Evolutionary conservation across 2,329 filamentous ascomycete genomes (phyloP), one percentile per base, ranked within the genome.

Genomic region (Pseudogymnoascus sp.): DNA sequence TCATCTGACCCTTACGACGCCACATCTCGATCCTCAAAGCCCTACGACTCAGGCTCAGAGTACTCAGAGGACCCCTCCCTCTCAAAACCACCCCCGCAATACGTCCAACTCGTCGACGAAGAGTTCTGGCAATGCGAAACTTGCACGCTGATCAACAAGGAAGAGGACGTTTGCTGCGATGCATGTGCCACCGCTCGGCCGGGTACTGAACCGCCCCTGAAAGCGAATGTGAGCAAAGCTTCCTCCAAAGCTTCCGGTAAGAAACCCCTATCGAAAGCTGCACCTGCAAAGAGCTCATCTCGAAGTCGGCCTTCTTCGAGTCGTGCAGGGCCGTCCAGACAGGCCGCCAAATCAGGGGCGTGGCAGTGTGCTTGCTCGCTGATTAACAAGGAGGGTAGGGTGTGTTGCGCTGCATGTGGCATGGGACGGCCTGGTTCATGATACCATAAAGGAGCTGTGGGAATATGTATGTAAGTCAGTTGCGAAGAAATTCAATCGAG

Each of bases 131-230:
- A 77, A 22, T 87, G 84, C 68, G 75, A 79, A 9, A 76, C 80
- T 62, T 87, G 84, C 71, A 87, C 84, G 0, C 78, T 86, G 37
- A 77, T 82, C 62, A 87, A 87, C 63, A 80, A 82, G 1, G 67
- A 80, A n/a, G 77, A 78, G 25, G 84, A 79, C 65, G 77, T 86
- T 9, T 77, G 78, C 47, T 87, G 84, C 70, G 84, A 84, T 62
- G 84, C 79, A 2, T 87, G 84, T 35, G 60, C n/a, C n/a, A 33
- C 47, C 5, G 28, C 47, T 3, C 25, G 47, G 1, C 28, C 47
- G 47, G 47, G 47, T 53, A 53, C 47, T 18, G 47, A 53, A 20
- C 47, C 28, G 3, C n/a, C 28, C 9, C 25, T 28, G 11, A 53
- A 33, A 33, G n/a, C 47, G 7, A 20, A 1, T 33, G 12, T 25